Base-by-base conservation (phyloP, 768 basidiomycete genomes). In the Russula sp. region DNA sequence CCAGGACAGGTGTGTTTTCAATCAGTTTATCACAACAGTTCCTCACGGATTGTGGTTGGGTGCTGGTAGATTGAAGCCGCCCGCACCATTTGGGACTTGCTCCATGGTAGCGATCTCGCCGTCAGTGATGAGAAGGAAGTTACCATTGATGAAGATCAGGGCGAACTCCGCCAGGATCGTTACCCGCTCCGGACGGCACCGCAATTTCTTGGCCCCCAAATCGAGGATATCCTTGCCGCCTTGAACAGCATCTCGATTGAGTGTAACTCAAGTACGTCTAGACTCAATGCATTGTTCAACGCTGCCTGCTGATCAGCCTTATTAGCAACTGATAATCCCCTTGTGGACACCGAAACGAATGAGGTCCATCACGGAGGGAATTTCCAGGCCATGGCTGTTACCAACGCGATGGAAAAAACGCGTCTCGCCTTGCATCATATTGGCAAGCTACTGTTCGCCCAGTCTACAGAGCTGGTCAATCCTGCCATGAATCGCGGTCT, bases 351-450 rank as follows among this genome's bases (percentile, higher is more conserved):
- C 45, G 79, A 84, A 66, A 81, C 81, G 6, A 83, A 83, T 2
- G 75, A 74, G 55, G 77, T 92, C 20, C 88, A 92, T 71, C 81
- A 92, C 59, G 92, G 90, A 35, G 92, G 92, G 16, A 93, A 93
- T 71, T 94, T 94, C 82, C 91, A 93, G 70, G 89, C 90, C 0
- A 87, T 90, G 80, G 78, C 89, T 3, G 84, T 93, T 43, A 89
- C 89, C 8, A 91, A 89, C 58, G 83, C 85, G 13, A 92, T 93
- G 88, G 91, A 93, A 71, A 90, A 91, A 72, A 88, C 88, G 18
- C 87, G 91, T 14, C 73, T 82, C 20, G 75, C 79, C 2, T 67
- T 82, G 29, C 77, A 78, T 63, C 79, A 79, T 67, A 71, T 82
- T 53, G 81, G 81, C 61, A 81, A 81, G 68, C 66, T 83, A 32